Conservation (phyloP, 768 basidiomycete species). For the Coprinopsis strossmayeri region DNA sequence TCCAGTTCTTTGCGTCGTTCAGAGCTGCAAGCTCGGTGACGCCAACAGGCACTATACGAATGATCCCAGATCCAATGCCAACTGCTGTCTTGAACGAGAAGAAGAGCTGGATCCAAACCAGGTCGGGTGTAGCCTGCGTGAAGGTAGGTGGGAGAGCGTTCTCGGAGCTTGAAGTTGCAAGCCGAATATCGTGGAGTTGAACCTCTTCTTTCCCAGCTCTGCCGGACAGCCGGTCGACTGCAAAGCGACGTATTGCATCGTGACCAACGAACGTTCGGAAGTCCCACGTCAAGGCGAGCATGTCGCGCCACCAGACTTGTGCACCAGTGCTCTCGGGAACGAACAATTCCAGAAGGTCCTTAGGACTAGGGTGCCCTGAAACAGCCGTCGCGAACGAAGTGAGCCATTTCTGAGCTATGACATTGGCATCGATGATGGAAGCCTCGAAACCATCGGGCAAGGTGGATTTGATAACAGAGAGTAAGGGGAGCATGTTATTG, state of each 20-base stretch:
- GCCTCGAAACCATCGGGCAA: slow-evolving; percentile 16
- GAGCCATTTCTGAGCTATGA: slow-evolving; percentile 23
- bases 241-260: slow-evolving; percentile 30
- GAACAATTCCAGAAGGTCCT: slow-evolving; percentile 15
- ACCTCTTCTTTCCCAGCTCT: slow-evolving; percentile 21
- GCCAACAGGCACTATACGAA: slow-evolving; percentile 36
- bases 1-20: slow-evolving; percentile 30
- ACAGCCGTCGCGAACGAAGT: slow-evolving; percentile 14
- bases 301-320: slow-evolving; percentile 41
- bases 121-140: slow-evolving; percentile 27
- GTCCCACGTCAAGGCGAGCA: slow-evolving; percentile 46
- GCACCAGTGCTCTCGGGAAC: slow-evolving; percentile 11
- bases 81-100: slow-evolving; percentile 40
- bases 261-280: slow-evolving; percentile 39
- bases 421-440: slow-evolving; percentile 6
- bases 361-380: slow-evolving; percentile 11
- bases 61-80: slow-evolving; percentile 36
- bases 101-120: slow-evolving; percentile 40
- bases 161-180: slow-evolving; percentile 18
- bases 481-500: slow-evolving; percentile 19
- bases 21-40: not conserved
- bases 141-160: not conserved
- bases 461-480: slow-evolving; percentile 19
- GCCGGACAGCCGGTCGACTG: slow-evolving; percentile 29
- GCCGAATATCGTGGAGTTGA: slow-evolving; percentile 22